Evolutionary conservation across 23 red algal species (phyloP).

Genomic region (Gracilariopsis chorda): DNA sequence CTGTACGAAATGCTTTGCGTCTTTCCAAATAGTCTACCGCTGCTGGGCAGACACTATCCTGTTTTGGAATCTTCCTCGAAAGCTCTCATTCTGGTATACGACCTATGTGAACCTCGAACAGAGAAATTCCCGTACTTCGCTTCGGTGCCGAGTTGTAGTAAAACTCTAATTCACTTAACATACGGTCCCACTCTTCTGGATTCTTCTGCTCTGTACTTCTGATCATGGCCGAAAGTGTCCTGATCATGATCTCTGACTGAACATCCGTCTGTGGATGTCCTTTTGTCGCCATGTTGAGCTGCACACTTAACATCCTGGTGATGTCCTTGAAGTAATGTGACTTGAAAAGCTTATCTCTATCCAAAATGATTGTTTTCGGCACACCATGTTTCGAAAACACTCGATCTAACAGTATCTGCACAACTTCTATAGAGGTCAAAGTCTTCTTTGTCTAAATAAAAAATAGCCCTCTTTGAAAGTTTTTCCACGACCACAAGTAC

Average conservation of each 20-base stretch:
- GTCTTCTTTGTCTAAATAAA: neutral
- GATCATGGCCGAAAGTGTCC: neutral
- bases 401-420: neutral
- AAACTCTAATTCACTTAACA: conserved; percentile 27
- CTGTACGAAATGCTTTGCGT: neutral
- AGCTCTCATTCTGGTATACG: neutral
- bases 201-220: neutral
- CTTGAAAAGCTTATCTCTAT: conserved; percentile 3
- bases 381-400: conserved; percentile 43
- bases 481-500: conserved; percentile 16
- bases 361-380: conserved; percentile 7
- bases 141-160: conserved; percentile 4
- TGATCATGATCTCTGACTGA: conserved; percentile 6
- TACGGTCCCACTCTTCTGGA: conserved; percentile 1
- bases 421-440: too few species aligned
- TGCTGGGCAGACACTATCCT: neutral
- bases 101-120: conserved; percentile 26
- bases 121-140: neutral
- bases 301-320: neutral
- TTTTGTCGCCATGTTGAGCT: neutral
- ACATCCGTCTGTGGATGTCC: neutral
- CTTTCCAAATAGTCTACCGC: neutral
- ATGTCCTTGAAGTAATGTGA: conserved; percentile 9
- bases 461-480: conserved; percentile 21
- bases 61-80: neutral